Percentiles rank a stretch among this genome's conserved stretches.
These are phyloP conservation scores for Candida glucosophila DNA, from an alignment of 1,139 yeast genomes.

Conservation along the genomic window DNA sequence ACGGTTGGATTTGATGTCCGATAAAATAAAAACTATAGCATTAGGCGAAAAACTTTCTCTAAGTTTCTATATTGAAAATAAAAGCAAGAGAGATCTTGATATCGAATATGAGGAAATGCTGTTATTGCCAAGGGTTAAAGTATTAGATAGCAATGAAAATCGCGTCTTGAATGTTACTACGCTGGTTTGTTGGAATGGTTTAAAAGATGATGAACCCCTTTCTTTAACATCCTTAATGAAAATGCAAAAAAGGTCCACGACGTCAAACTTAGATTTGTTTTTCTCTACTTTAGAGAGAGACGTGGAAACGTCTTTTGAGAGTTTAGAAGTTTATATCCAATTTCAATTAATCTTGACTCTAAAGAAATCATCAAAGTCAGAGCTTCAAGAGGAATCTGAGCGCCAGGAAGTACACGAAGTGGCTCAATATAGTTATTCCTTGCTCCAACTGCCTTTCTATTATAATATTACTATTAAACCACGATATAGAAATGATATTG, in stretches of 20 bases:
- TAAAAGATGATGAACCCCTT: constrained; percentile 36
- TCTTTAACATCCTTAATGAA: constrained; percentile 9
- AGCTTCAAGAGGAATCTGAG: constrained; percentile 6
- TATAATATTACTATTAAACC: constrained; percentile 30
- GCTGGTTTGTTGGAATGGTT: constrained; percentile 25
- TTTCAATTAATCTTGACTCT: constrained; percentile 3
- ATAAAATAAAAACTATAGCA: not conserved
- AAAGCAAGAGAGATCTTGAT: constrained; percentile 9
- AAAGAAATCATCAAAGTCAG: not conserved
- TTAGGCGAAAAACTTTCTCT: constrained; percentile 20
- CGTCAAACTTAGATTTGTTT: not conserved
- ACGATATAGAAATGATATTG: constrained; percentile 14
- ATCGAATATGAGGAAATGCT: constrained; percentile 14
- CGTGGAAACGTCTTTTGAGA: not conserved
- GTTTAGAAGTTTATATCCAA: constrained; percentile 5
- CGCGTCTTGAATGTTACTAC: constrained; percentile 11
- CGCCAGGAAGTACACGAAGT: constrained; percentile 23
- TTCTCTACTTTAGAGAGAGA: not conserved
- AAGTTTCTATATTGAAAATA: constrained; percentile 13
- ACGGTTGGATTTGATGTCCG: too few relatives aligned
- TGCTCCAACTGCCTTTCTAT: constrained; percentile 29
- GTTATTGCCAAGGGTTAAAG: constrained; percentile 14
- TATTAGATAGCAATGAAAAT: constrained; percentile 10
- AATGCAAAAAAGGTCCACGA: not conserved
- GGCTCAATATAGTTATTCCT: constrained; percentile 17